Evolutionary conservation across 2,329 filamentous ascomycete species (phyloP), one percentile per base, ranked within the genome.

Genomic region (Acrodontium crateriforme): DNA sequence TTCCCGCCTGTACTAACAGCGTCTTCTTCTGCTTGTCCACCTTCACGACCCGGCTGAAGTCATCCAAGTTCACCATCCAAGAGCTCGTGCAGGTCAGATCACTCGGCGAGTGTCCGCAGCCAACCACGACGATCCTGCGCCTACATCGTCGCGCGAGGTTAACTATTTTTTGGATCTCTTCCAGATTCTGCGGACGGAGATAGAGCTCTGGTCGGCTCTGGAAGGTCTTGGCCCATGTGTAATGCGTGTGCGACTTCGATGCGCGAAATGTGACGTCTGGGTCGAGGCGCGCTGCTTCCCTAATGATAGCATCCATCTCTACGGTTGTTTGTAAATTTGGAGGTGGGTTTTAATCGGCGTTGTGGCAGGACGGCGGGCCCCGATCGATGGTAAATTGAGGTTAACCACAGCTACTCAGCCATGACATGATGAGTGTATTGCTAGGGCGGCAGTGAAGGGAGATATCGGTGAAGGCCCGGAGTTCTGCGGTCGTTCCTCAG

Each of bases 211-310:
- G 89, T 11, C 75, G 71, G 27, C 78, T 89, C 46, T 79, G 76
- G 60, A 91, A 94, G 27, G 89, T 95, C 49, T 77, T 76, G 20
- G 89, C 89, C 89, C 89, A 98, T 12, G 89, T 98, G 46, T 77
- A 76, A 60, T 95, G 89, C 26, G 75, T 58, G 54, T 95, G 75
- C 29, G 70, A 63, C 34, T 69, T 62, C 32, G 66, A 67, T 5
- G 81, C 80, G 52, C 77, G 79, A 60, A 95, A 93, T 23, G 83
- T 73, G 20, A 89, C 56, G 33, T 61, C 55, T 40, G 70, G 64
- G 45, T n/a, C n/a, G n/a, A n/a, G n/a, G n/a, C n/a, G n/a, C n/a
- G n/a, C n/a, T n/a, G n/a, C n/a, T n/a, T n/a, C n/a, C n/a, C n/a
- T n/a, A n/a, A n/a, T n/a, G n/a, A n/a, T n/a, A n/a, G n/a, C n/a